Evolutionary conservation across 495 filamentous ascomycete species (phyloP), one percentile per base, ranked within the genome.

Genomic region (Penicillium simplicissimum): DNA sequence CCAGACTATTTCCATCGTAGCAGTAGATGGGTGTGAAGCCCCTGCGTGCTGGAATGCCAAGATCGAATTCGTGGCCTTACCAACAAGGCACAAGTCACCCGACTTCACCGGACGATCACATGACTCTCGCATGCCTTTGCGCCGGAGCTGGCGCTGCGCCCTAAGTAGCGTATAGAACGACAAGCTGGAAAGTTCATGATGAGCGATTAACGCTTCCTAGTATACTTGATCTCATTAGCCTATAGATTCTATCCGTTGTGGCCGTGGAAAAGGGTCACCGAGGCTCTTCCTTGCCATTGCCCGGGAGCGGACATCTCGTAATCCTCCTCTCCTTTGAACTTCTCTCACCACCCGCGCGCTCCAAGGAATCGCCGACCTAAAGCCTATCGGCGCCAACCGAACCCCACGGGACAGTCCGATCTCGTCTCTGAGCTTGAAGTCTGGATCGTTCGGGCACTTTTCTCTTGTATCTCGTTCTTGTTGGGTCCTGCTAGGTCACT

Each of bases 251-350:
- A 21, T 10, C n/a, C 15, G 37, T 52, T 38, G 65, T 57, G 58
- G 55, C 11, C 36, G 43, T 57, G 31, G 47, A 56, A 55, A 49
- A 52, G 52, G 59, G 53, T 53, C 61, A 53, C 37, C 52, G 59
- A 59, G 55, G 56, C 38, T 43, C 52, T 25, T 40, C 28, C 61
- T 59, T 59, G 58, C 51, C 56, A 59, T 52, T 61, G 58, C 57
- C 52, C 61, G 62, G 61, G 62, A 59, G 61, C 65, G 65, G 65
- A 67, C 60, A 67, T 64, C 58, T 64, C 62, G 65, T 64, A 67
- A 67, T 64, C 59, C 60, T 37, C 15, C 45, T 59, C 59, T 60
- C 61, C 59, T 64, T 62, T 59, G 58, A 61, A 64, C 61, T 67
- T 64, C 61, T 62, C 59, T 35, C 59, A 61, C 55, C 59, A 59